These are phyloP conservation scores for Eucalyptus sideroxylon DNA, from an alignment of 345 rosid genomes.

Conservation along the genomic window DNA sequence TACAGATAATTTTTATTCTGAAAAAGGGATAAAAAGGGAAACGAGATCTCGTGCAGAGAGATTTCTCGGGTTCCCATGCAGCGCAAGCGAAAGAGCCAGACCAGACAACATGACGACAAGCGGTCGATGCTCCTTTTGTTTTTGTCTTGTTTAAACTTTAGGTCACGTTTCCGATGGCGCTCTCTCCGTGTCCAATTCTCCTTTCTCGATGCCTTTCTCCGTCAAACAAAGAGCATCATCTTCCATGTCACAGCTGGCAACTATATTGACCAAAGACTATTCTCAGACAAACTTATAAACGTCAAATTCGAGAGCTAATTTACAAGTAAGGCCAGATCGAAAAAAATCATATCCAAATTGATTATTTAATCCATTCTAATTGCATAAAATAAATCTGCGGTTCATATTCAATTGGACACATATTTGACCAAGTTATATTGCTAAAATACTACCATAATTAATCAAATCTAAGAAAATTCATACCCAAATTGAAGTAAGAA, in stretches of 20 bases:
- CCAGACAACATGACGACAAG: neutral
- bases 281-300: neutral
- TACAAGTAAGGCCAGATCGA: neutral
- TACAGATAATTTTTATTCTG: neutral
- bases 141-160: neutral
- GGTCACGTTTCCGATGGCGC: neutral
- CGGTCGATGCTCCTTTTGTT: neutral
- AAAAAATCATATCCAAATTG: neutral
- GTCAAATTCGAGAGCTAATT: neutral
- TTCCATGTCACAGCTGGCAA: neutral
- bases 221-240: neutral
- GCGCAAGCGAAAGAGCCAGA: neutral
- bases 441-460: neutral
- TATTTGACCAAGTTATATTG: neutral
- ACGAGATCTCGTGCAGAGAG: neutral
- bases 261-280: neutral
- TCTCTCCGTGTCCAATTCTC: neutral
- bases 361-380: neutral
- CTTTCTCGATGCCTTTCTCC: neutral
- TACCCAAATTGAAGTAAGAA: rapidly evolving
- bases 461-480: neutral
- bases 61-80: neutral
- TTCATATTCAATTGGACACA: rapidly evolving
- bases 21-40: neutral
- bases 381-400: too few relatives aligned